These are phyloP conservation scores for Cotoneaster glaucophyllus DNA, from an alignment of 306 rosid genomes.

Conservation along the genomic window DNA sequence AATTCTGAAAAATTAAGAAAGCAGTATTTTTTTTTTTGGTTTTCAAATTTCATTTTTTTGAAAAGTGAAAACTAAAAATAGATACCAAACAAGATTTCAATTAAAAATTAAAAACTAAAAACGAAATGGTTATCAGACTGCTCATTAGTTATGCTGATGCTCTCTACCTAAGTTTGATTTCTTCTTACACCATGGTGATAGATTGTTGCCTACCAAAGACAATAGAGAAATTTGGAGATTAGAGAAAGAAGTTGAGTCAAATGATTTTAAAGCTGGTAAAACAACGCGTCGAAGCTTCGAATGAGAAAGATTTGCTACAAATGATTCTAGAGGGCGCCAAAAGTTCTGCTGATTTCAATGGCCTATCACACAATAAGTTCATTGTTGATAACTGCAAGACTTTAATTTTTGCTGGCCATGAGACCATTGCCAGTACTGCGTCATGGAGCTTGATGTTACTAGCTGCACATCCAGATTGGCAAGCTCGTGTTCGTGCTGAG, in stretches of 20 bases:
- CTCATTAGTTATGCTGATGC: too few relatives aligned
- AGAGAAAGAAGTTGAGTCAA: conserved; percentile 44
- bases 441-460: conserved; percentile 24
- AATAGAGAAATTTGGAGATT: conserved; percentile 47
- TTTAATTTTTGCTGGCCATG: conserved; percentile 31
- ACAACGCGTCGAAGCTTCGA: conserved; percentile 21
- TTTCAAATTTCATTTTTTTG: too few relatives aligned
- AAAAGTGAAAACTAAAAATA: too few relatives aligned
- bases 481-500: conserved; percentile 25
- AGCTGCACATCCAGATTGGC: conserved; percentile 31
- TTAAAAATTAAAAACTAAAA: too few relatives aligned
- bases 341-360: background rate
- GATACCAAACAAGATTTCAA: too few relatives aligned
- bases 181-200: conserved; percentile 1
- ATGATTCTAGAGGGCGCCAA: conserved; percentile 56
- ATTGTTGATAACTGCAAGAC: conserved; percentile 41
- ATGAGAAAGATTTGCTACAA: conserved; percentile 56
- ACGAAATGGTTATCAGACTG: too few relatives aligned
- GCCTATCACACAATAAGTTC: conserved; percentile 31
- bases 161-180: too few relatives aligned
- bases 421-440: conserved; percentile 13
- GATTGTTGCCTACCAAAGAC: conserved; percentile 51
- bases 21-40: too few relatives aligned
- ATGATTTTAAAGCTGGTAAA: conserved; percentile 38
- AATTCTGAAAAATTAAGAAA: too few relatives aligned